These are phyloP conservation scores for Pochonia chlamydosporia DNA, from an alignment of 2,329 filamentous ascomycete species.

Conservation along the genomic window DNA sequence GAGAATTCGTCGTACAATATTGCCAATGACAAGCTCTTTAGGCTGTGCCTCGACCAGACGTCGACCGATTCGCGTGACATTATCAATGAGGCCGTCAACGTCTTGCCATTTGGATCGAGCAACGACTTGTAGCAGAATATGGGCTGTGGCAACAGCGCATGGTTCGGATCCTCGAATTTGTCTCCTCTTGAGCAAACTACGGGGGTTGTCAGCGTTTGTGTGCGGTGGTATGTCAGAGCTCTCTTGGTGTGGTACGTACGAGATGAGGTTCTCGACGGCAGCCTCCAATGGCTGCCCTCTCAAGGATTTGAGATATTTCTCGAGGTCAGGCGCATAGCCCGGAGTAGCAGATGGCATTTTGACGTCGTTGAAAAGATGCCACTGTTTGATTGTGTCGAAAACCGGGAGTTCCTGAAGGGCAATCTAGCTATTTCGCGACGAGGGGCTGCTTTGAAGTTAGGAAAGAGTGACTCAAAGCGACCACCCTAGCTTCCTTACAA, in stretches of 20 bases:
- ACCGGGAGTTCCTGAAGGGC: neutral
- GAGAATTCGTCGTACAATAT: conserved; percentile 85
- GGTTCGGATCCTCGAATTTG: conserved; percentile 84
- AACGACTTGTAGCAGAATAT: conserved; percentile 82
- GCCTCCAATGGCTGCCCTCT: conserved; percentile 71
- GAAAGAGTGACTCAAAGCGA: conserved; percentile 2
- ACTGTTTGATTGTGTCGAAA: conserved; percentile 4
- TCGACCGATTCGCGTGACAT: conserved; percentile 73
- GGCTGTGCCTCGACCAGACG: conserved; percentile 79
- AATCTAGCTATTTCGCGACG: conserved; percentile 5
- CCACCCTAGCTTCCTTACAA: no score
- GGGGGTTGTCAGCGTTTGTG: conserved; percentile 1
- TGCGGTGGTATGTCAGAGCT: neutral
- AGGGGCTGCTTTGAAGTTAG: neutral
- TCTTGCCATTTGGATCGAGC: conserved; percentile 74
- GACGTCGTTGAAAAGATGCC: neutral
- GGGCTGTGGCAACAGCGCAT: conserved; percentile 86
- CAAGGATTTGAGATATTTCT: conserved; percentile 72
- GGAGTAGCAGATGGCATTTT: conserved; percentile 28
- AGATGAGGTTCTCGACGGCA: conserved; percentile 77
- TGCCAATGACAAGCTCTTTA: conserved; percentile 85
- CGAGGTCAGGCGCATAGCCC: conserved; percentile 61
- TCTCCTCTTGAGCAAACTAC: conserved; percentile 70
- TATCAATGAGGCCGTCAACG: conserved; percentile 70
- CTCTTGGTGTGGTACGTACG: conserved; percentile 47